Evolutionary conservation across 2,329 filamentous ascomycete genomes (phyloP), one percentile per base, ranked within the genome.

Genomic region (Ophiostoma tasmaniense): DNA sequence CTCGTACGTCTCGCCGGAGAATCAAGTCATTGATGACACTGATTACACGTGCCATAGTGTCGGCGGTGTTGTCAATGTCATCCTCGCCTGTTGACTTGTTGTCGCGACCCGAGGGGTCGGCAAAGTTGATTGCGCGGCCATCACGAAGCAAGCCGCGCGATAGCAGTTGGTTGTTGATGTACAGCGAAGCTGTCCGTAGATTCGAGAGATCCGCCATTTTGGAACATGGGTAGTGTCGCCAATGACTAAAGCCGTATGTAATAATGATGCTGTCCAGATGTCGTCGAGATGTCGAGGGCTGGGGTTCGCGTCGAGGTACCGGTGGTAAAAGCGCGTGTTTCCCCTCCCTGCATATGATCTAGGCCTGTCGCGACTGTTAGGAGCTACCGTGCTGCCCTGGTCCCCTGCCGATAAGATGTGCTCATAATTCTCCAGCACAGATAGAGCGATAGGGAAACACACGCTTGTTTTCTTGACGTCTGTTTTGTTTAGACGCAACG

Each of bases 11-110:
- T 82, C 93, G 87, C 73, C 93, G 87, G 71, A 97, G 78, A 70
- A 99, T 92, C 74, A 99, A 80, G 76, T 99, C 95, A 78, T 99
- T 97, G 66, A 99, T 88, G 30, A 99, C 85, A 76, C 94, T 91
- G 80, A 99, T 97, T 74, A 98, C 89, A 73, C 88, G 87, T 25
- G 90, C 90, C 88, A 95, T 94, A 45, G 83, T 73, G 42, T 75
- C 75, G 64, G 70, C 75, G 59, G 83, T 72, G 55, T 74, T 42
- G 65, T 66, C 67, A 10, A 22, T 22, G 37, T 17, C 45, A 6
- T 65, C 55, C 20, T 42, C 67, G 8, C 25, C 52, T n/a, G 11
- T 22, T 30, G n/a, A 28, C 45, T 59, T 14, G 45, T 83, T 84
- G 72, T 86, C 83, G 67, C 86, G 87, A 72, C 87, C 83, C 66